Percentiles rank a stretch among this genome's conserved stretches.
phyloP scores from a whole-genome alignment of 2,329 filamentous ascomycete species.

The Byssochlamys sp. region DNA sequence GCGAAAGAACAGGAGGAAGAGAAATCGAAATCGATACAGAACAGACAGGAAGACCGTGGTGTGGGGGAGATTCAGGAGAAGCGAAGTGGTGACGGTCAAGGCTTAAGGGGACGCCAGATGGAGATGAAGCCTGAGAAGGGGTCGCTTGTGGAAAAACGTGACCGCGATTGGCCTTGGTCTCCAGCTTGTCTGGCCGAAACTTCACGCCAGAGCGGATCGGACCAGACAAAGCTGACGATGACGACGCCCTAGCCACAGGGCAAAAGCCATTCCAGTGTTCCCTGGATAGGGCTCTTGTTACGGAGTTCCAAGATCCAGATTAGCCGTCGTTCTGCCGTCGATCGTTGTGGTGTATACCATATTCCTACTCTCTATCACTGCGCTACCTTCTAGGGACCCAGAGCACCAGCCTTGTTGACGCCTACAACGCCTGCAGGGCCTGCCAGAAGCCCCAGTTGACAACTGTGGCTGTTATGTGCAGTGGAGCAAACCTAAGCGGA shows the following conservation, averaged over 20 bases:
- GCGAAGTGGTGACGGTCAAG: slow-evolving; percentile 7
- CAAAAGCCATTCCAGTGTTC: not conserved
- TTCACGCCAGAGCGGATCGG: not conserved
- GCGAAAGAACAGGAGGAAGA: slow-evolving; percentile 5
- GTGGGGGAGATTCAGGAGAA: slow-evolving; percentile 12
- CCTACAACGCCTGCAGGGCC: slow-evolving; percentile 1
- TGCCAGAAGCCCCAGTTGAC: slow-evolving; percentile 1
- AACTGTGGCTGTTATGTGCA: not conserved
- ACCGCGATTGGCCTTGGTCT: not conserved
- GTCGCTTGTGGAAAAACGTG: not conserved
- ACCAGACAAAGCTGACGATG: not conserved
- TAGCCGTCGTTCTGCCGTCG: not conserved
- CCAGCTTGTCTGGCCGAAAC: not conserved
- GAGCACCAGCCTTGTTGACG: not conserved
- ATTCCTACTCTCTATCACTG: not conserved
- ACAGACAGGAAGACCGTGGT: slow-evolving; percentile 9
- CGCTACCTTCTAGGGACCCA: not conserved
- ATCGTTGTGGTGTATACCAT: not conserved
- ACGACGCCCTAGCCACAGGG: not conserved
- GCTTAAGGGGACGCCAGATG: slow-evolving; percentile 1
- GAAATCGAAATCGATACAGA: slow-evolving; percentile 4
- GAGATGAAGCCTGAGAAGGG: not conserved
- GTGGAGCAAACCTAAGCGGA: not conserved
- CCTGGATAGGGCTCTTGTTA: not conserved
- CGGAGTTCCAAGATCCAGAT: not conserved